Base-by-base conservation (phyloP, 768 basidiomycete genomes). In the Agrocybe chaxingu region DNA sequence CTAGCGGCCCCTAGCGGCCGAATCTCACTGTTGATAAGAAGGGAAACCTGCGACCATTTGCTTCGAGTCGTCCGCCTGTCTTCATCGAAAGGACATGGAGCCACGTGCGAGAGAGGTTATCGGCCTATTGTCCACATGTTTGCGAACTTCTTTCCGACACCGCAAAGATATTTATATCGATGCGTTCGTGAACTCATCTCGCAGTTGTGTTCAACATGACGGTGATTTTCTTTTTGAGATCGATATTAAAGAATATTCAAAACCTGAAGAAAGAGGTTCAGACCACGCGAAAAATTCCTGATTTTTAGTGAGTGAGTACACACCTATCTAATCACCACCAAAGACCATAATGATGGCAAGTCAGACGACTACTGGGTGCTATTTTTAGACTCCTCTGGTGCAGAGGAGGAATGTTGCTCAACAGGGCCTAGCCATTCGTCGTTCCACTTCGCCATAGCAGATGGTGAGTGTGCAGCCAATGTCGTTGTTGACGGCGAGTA, bases 361-460 rank as follows among this genome's bases (percentile, higher is more conserved):
- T 7, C 37, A n/a, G 37, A 7, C n/a, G 37, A 10, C 39, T 50
- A 50, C 30, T 50, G 41, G 38, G 11, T 52, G 8, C 13, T 12
- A 39, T 50, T 45, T 52, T 33, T 38, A 50, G 51, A 19, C 13
- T 60, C 57, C 54, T 62, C 57, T 41, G 54, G 57, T 54, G 58
- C 64, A 48, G 55, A 50, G 31, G 56, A 48, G 45, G 54, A 39
- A 51, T 50, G 53, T 42, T 64, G 44, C 29, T 59, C 56, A 42
- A 56, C 59, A 7, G 63, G 69, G 51, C 62, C 59, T 30, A 68
- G 60, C 76, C 76, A 78, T 52, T 71, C 65, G 53, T 72, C 66
- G 53, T 56, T 62, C 71, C 70, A 72, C 43, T 57, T 52, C n/a
- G 57, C 13, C 12, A 19, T 42, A 13, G 45, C 32, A 16, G 13